Evolutionary conservation across 2,329 filamentous ascomycete species (phyloP).

Genomic region (Hypoxylon sp.): DNA sequence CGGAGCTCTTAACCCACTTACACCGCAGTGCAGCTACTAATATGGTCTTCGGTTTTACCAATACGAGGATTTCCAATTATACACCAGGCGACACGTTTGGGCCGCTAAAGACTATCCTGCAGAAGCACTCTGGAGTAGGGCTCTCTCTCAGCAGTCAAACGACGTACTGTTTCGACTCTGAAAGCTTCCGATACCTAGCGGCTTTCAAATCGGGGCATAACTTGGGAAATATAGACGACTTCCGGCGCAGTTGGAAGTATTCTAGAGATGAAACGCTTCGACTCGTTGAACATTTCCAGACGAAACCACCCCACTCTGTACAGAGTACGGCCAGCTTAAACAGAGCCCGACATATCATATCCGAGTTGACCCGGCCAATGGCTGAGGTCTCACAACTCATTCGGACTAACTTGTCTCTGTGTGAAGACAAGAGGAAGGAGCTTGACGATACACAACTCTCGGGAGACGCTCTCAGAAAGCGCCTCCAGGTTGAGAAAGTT

Average conservation of each 20-base stretch:
- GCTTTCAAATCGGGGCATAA: neutral
- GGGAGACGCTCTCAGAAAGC: neutral
- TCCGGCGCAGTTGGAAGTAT: neutral
- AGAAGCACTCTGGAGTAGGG: neutral
- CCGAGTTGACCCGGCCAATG: conserved; percentile 58
- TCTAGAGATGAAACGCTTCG: conserved; percentile 1
- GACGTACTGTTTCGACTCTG: conserved; percentile 1
- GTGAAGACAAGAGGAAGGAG: conserved; percentile 45
- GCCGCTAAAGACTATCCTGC: conserved; percentile 48
- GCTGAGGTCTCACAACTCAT: conserved; percentile 47
- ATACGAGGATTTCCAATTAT: conserved; percentile 60
- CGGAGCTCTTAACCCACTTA: conserved; percentile 59
- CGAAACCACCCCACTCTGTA: neutral
- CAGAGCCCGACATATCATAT: conserved; percentile 56
- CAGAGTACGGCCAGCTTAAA: conserved; percentile 53
- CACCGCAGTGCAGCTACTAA: conserved; percentile 58
- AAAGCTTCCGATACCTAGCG: neutral
- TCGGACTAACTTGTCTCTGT: neutral
- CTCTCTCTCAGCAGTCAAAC: conserved; percentile 1
- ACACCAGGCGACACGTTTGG: conserved; percentile 59
- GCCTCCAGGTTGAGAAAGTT: neutral
- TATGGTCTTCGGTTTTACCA: conserved; percentile 62
- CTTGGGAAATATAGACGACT: neutral
- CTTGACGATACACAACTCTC: conserved; percentile 1
- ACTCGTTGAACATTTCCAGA: neutral